phyloP scores from a whole-genome alignment of 129 eudicot genomes.

The Escallonia rubra region DNA sequence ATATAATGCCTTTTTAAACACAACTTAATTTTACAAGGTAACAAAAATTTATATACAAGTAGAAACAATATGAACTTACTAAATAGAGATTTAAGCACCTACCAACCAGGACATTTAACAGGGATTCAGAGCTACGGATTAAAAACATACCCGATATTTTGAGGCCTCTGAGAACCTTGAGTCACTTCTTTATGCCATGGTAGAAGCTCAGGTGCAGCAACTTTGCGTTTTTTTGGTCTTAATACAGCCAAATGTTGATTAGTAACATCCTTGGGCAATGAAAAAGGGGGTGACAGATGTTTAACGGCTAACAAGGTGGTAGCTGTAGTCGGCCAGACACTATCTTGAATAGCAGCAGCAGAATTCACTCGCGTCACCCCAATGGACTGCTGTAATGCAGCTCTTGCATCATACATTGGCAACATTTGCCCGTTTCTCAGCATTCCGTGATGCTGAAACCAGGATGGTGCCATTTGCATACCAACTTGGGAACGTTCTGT shows the following conservation, averaged over 20 bases:
- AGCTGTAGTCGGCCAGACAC: slow-evolving; percentile 24
- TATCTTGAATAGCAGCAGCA: slow-evolving; percentile 32
- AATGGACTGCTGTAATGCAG: slow-evolving; percentile 20
- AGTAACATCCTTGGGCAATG: slow-evolving; percentile 20
- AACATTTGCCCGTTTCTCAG: slow-evolving; percentile 26
- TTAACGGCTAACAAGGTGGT: slow-evolving; percentile 16
- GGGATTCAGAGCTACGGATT: not conserved
- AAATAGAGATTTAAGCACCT: no score
- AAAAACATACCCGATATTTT: slow-evolving; percentile 36
- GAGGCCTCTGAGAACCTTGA: slow-evolving; percentile 27
- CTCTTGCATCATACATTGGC: slow-evolving; percentile 22
- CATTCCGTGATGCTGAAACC: slow-evolving; percentile 30
- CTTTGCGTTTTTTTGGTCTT: slow-evolving; percentile 56
- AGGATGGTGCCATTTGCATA: slow-evolving; percentile 36
- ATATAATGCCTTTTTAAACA: no score
- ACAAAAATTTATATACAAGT: no score
- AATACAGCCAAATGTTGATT: slow-evolving; percentile 24
- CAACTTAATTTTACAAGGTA: no score
- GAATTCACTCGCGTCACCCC: slow-evolving; percentile 33
- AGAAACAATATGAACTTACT: no score
- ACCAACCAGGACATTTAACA: no score
- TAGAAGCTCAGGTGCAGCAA: slow-evolving; percentile 23
- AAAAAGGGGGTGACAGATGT: slow-evolving; percentile 14
- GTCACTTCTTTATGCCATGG: slow-evolving; percentile 61
- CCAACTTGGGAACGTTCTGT: slow-evolving; percentile 19